Percentiles rank a stretch among this genome's conserved stretches.
Conservation (phyloP, 306 rosid species). For the Trifolium dubium region DNA sequence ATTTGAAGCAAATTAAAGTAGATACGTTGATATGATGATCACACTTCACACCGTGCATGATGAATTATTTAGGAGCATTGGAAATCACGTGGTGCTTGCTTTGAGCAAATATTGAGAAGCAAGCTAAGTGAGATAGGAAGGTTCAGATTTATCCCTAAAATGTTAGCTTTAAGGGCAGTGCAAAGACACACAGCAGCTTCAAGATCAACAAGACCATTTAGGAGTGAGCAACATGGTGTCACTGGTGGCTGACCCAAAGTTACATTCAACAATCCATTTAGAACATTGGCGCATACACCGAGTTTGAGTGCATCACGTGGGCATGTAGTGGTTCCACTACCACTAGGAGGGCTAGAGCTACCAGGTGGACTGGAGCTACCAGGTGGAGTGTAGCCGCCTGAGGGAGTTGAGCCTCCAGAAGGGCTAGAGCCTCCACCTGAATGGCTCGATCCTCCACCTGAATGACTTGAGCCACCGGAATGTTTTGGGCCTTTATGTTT, state of each 20-base stretch:
- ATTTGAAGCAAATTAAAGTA: background rate
- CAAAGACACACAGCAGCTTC: conserved; percentile 85
- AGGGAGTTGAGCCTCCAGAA: background rate
- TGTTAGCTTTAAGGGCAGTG: conserved; percentile 72
- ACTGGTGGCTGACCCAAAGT: conserved; percentile 65
- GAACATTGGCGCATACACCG: conserved; percentile 67
- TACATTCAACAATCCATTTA: conserved; percentile 57
- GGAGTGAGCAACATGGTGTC: conserved; percentile 66
- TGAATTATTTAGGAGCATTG: conserved; percentile 49
- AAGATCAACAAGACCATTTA: conserved; percentile 70
- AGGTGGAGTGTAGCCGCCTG: background rate
- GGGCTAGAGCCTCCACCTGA: conserved; percentile 7
- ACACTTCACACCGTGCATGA: background rate
- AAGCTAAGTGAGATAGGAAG: conserved; percentile 67
- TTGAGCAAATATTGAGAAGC: conserved; percentile 73
- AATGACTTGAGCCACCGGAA: background rate
- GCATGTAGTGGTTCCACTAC: conserved; percentile 30
- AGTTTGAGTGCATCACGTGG: conserved; percentile 69
- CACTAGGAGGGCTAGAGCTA: too few relatives aligned
- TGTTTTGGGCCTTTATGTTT: conserved; percentile 24
- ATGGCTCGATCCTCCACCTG: conserved; percentile 16
- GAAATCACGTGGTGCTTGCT: conserved; percentile 50
- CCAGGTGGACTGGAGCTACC: conserved; percentile 4
- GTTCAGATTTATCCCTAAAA: conserved; percentile 72
- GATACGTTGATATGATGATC: background rate